Percentiles rank a stretch among this genome's conserved stretches.
These are phyloP conservation scores for Monilinia vaccinii-corymbosi DNA, from an alignment of 2,329 filamentous ascomycete genomes.

Conservation along the genomic window DNA sequence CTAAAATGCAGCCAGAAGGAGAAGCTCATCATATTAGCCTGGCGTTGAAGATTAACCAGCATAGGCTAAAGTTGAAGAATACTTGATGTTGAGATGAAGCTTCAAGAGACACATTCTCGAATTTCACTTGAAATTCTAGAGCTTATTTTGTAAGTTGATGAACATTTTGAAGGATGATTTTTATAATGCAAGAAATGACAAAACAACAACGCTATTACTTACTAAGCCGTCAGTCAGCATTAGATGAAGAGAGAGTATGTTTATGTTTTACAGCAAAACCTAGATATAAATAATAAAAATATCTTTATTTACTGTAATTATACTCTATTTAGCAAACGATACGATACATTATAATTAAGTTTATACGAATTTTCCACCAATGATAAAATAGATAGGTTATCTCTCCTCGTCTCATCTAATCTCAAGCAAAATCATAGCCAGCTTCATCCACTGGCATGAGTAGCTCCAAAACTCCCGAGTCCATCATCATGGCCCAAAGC, in stretches of 20 bases:
- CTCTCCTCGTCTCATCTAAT: background rate
- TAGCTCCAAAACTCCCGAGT: background rate
- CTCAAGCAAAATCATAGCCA: background rate
- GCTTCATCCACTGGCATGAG: background rate
- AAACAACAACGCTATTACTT: background rate
- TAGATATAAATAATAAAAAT: too few relatives aligned
- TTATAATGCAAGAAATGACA: too few relatives aligned
- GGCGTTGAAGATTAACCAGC: background rate
- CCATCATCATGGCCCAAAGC: constrained; percentile 5
- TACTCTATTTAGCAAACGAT: too few relatives aligned
- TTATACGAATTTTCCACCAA: background rate
- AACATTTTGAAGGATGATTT: background rate
- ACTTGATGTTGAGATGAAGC: background rate
- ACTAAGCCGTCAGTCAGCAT: background rate
- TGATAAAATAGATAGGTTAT: background rate
- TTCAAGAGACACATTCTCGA: background rate
- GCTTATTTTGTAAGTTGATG: background rate
- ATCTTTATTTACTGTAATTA: too few relatives aligned
- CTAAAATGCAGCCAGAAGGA: background rate
- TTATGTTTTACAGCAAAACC: too few relatives aligned
- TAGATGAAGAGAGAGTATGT: too few relatives aligned
- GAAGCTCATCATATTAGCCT: background rate
- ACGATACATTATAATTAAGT: too few relatives aligned
- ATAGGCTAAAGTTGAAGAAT: background rate
- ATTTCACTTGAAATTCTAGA: background rate